Conservation (phyloP, 352 stramenopile species). For the Phytopythium litorale region DNA sequence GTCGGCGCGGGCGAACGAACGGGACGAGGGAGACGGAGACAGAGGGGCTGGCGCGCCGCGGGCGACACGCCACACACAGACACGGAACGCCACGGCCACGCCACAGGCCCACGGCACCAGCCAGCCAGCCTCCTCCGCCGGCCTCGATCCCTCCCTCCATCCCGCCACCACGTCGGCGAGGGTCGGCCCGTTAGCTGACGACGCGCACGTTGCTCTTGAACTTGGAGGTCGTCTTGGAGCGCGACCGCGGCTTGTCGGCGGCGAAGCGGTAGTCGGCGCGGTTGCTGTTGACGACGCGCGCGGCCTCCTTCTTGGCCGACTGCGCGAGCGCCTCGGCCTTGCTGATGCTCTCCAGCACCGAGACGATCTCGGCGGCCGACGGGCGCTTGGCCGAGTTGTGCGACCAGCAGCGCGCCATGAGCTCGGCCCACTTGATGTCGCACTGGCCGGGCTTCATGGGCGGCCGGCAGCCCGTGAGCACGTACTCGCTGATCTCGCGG, state of each 20-base stretch:
- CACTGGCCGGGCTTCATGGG: slow-evolving; percentile 73
- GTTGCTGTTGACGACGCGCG: slow-evolving; percentile 73
- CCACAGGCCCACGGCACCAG: not conserved
- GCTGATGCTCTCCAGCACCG: slow-evolving; percentile 73
- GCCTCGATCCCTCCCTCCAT: too few relatives aligned
- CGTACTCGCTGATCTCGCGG: slow-evolving; percentile 69
- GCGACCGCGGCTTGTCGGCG: slow-evolving; percentile 42
- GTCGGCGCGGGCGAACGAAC: not conserved
- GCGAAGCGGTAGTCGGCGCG: slow-evolving; percentile 75
- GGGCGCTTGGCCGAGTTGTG: slow-evolving; percentile 67
- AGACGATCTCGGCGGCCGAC: slow-evolving; percentile 78
- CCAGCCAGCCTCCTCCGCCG: not conserved
- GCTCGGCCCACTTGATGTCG: slow-evolving; percentile 81
- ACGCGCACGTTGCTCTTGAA: slow-evolving; percentile 73
- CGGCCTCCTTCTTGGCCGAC: slow-evolving; percentile 57
- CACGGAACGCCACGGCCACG: not conserved
- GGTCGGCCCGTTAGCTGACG: slow-evolving; percentile 14
- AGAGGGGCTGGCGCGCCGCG: not conserved
- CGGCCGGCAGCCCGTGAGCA: slow-evolving; percentile 69
- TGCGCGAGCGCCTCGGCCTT: slow-evolving; percentile 63
- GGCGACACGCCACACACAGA: not conserved
- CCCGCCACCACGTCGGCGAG: not conserved
- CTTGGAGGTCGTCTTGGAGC: slow-evolving; percentile 42
- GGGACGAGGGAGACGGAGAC: not conserved
- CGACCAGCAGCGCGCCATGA: slow-evolving; percentile 84